These are phyloP conservation scores for Neltuma alba DNA, from an alignment of 306 rosid species.

Conservation along the genomic window DNA sequence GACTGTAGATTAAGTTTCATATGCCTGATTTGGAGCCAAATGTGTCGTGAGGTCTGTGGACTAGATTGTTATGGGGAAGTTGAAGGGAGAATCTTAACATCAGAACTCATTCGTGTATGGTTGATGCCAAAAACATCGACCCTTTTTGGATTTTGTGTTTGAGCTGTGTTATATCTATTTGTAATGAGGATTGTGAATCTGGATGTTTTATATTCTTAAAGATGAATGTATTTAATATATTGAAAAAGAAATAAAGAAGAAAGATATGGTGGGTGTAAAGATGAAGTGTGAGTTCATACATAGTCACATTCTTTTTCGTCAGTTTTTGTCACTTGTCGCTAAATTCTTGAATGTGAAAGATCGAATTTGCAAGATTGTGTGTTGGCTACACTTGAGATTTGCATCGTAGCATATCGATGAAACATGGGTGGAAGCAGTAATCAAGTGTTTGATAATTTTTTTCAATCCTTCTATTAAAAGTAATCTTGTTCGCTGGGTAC, in stretches of 20 bases:
- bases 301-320: not conserved
- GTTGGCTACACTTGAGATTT: not conserved
- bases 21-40: not conserved
- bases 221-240: not conserved
- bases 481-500: too few relatives aligned
- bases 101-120: not conserved
- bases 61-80: not conserved
- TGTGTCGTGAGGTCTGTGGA: not conserved
- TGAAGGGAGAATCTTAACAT: not conserved
- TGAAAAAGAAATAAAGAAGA: not conserved
- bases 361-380: too few relatives aligned
- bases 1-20: conserved; percentile 10
- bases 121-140: not conserved
- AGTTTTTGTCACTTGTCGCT: conserved; percentile 3
- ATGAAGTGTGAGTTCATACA: not conserved
- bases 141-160: not conserved
- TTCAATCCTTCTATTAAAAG: too few relatives aligned
- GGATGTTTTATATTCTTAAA: not conserved
- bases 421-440: not conserved
- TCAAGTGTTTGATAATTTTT: too few relatives aligned
- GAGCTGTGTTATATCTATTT: not conserved
- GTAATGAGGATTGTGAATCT: not conserved
- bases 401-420: not conserved
- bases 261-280: not conserved
- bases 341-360: not conserved